Percentiles rank a stretch among this genome's conserved stretches.
These are phyloP conservation scores for Debaryomyces robertsiae DNA, from an alignment of 1,139 yeast species.

Conservation along the genomic window DNA sequence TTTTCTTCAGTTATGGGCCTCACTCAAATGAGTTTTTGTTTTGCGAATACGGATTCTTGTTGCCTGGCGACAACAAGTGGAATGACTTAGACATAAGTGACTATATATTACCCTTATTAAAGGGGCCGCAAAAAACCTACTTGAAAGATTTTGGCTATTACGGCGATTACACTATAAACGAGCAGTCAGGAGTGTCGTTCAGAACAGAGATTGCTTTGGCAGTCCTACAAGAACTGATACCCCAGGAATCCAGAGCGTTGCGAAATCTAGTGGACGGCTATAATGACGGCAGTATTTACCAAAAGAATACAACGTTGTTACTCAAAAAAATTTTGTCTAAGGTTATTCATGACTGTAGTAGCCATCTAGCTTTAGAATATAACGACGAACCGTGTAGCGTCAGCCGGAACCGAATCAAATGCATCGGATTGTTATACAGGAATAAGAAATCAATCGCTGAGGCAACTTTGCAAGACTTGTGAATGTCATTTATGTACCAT, in stretches of 20 bases:
- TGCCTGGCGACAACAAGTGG: conserved; percentile 59
- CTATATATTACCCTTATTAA: conserved; percentile 38
- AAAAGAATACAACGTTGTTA: conserved; percentile 27
- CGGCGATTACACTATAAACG: conserved; percentile 71
- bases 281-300: conserved; percentile 48
- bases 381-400: conserved; percentile 18
- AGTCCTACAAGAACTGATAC: conserved; percentile 49
- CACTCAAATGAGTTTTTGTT: conserved; percentile 80
- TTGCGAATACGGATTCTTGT: conserved; percentile 83
- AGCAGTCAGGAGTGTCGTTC: conserved; percentile 59
- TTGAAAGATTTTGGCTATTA: conserved; percentile 57
- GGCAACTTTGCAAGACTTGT: conserved; percentile 11
- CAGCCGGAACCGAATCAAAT: conserved; percentile 19
- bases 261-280: conserved; percentile 39
- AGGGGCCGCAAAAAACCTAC: conserved; percentile 42
- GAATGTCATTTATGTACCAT: neutral
- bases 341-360: conserved; percentile 26
- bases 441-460: conserved; percentile 28
- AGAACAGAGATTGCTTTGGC: conserved; percentile 79
- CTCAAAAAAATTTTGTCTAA: conserved; percentile 37
- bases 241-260: conserved; percentile 33
- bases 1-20: conserved; percentile 81
- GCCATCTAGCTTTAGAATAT: conserved; percentile 20
- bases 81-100: conserved; percentile 67
- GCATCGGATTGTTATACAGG: conserved; percentile 27